Conservation (phyloP, 768 basidiomycete genomes). For the Phlebiopsis flavidoalba region DNA sequence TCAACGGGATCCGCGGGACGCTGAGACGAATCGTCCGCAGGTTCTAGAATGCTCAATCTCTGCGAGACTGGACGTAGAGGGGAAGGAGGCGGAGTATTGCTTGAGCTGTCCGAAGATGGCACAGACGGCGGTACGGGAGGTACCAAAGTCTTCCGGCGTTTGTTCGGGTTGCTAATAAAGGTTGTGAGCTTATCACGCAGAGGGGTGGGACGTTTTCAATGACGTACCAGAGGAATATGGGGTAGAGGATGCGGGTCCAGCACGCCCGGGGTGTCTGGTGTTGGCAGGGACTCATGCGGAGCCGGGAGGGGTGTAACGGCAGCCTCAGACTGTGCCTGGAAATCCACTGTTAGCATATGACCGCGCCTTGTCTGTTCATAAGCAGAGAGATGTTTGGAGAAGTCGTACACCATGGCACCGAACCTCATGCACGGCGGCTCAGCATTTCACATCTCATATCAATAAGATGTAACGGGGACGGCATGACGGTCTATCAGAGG, state of each 20-base stretch:
- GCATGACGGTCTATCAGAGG: not conserved
- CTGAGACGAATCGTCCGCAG: not conserved
- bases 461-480: not conserved
- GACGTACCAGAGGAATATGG: not conserved
- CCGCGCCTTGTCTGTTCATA: not conserved
- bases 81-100: not conserved
- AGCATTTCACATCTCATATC: not conserved
- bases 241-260: not conserved
- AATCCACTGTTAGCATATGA: not conserved
- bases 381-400: not conserved
- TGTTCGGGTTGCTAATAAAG: not conserved
- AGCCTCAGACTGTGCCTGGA: slow-evolving; percentile 4
- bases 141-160: not conserved
- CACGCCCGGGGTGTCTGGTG: not conserved
- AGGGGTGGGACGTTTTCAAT: not conserved
- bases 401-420: not conserved
- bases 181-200: not conserved
- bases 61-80: not conserved
- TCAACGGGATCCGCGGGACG: not conserved
- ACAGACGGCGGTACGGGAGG: not conserved
- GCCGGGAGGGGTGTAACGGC: not conserved
- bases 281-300: not conserved
- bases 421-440: not conserved
- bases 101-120: not conserved
- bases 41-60: not conserved